Conservation (phyloP, 768 basidiomycete species). For the Termitomyces sp. region DNA sequence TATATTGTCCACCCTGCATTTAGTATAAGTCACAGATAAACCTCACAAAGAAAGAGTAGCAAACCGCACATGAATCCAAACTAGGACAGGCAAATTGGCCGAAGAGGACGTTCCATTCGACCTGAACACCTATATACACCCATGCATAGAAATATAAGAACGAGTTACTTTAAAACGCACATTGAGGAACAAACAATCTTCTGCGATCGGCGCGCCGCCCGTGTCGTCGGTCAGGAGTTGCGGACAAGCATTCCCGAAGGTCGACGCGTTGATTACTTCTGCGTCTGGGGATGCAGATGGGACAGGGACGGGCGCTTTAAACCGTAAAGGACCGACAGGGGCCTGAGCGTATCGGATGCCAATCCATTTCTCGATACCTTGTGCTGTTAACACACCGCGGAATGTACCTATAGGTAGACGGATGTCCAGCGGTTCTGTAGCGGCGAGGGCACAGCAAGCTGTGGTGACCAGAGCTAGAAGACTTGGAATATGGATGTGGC, state of each 20-base stretch:
- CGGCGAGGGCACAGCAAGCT: not conserved
- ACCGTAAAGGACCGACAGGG: conserved; percentile 49
- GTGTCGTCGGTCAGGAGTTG: conserved; percentile 31
- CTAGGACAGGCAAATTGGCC: conserved; percentile 29
- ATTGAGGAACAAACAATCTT: conserved; percentile 54
- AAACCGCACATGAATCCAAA: conserved; percentile 30
- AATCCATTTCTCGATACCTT: conserved; percentile 19
- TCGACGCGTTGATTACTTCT: conserved; percentile 33
- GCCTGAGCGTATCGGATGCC: conserved; percentile 44
- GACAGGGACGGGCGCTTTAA: conserved; percentile 48
- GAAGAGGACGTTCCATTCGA: conserved; percentile 19
- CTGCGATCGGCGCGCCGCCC: conserved; percentile 40
- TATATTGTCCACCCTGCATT: conserved; percentile 44
- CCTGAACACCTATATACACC: conserved; percentile 28
- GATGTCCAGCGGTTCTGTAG: conserved; percentile 28
- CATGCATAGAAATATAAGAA: not conserved
- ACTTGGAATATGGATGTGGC: not conserved
- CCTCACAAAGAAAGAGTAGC: not conserved
- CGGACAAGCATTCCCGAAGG: conserved; percentile 53
- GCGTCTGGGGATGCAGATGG: conserved; percentile 17
- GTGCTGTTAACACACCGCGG: conserved; percentile 34
- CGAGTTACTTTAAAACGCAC: conserved; percentile 16
- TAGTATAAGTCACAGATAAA: not conserved
- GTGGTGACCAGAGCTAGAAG: not conserved
- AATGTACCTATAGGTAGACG: conserved; percentile 38